Percentiles rank a stretch among this genome's conserved stretches.
Conservation (phyloP, 2,329 filamentous ascomycete genomes). For the Claviceps paspali region DNA sequence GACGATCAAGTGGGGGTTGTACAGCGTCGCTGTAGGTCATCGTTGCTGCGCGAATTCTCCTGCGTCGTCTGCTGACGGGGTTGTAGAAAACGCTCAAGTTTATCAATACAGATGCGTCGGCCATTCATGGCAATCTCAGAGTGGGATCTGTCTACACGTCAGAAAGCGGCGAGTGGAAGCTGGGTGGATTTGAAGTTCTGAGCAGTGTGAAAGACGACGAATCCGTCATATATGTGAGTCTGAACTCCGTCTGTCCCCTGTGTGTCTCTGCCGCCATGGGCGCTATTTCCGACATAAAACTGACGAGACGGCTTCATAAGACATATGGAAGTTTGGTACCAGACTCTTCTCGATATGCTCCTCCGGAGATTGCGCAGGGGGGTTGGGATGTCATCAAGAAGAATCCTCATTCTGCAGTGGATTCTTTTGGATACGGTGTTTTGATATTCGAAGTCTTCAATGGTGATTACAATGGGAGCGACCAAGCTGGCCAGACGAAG, state of each 20-base stretch:
- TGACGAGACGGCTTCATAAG: constrained; percentile 23
- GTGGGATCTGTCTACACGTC: constrained; percentile 82
- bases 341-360: constrained; percentile 68
- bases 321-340: constrained; percentile 79
- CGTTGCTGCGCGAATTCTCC: too few relatives aligned
- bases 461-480: constrained; percentile 57
- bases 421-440: constrained; percentile 75
- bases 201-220: constrained; percentile 96
- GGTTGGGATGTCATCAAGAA: constrained; percentile 90
- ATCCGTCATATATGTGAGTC: constrained; percentile 64
- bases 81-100: constrained; percentile 81
- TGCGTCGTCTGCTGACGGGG: constrained; percentile 9
- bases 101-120: constrained; percentile 84
- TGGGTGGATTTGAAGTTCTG: constrained; percentile 83
- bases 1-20: constrained; percentile 92
- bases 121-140: constrained; percentile 76
- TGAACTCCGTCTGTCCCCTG: neutral
- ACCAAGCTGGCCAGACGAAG: constrained; percentile 75
- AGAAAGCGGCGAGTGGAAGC: constrained; percentile 95
- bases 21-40: constrained; percentile 57
- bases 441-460: constrained; percentile 88
- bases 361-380: constrained; percentile 69
- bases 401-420: constrained; percentile 64
- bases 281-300: neutral
- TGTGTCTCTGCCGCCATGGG: neutral